phyloP scores from a whole-genome alignment of 2,329 filamentous ascomycete genomes.

The Aureobasidium pullulans region DNA sequence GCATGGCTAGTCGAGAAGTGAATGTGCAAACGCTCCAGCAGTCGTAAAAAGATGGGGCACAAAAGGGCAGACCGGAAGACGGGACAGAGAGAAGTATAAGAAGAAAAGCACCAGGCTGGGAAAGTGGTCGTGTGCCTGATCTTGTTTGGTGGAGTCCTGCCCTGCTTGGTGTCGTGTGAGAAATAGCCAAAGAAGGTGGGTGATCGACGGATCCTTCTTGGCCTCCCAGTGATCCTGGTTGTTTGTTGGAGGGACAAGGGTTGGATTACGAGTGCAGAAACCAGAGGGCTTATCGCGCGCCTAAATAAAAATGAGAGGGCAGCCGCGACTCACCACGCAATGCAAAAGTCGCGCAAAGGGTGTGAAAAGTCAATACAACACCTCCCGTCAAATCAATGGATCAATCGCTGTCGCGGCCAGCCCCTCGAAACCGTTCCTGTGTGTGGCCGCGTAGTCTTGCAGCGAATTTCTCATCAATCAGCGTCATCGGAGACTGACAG shows the following conservation, averaged over 20 bases:
- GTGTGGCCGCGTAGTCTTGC: conserved; percentile 10
- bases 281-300: not conserved
- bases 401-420: conserved; percentile 3
- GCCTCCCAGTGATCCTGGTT: not conserved
- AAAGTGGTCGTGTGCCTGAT: conserved; percentile 10
- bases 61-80: not conserved
- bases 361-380: not conserved
- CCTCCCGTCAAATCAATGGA: not conserved
- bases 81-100: not conserved
- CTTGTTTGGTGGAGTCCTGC: not conserved
- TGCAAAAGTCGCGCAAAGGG: conserved; percentile 4
- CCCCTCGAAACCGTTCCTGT: conserved; percentile 12
- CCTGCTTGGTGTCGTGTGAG: conserved; percentile 9
- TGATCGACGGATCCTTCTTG: conserved; percentile 10
- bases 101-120: not conserved
- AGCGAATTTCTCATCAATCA: not conserved
- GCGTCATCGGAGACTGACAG: conserved; percentile 7
- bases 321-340: not conserved
- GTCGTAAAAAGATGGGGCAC: not conserved
- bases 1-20: not conserved
- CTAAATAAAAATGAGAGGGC: not conserved
- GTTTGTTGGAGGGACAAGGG: conserved; percentile 6
- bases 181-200: not conserved
- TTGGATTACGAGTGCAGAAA: conserved; percentile 7
- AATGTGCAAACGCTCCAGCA: not conserved